Evolutionary conservation across 2,329 filamentous ascomycete species (phyloP).

Genomic region (Piedraia hortae): DNA sequence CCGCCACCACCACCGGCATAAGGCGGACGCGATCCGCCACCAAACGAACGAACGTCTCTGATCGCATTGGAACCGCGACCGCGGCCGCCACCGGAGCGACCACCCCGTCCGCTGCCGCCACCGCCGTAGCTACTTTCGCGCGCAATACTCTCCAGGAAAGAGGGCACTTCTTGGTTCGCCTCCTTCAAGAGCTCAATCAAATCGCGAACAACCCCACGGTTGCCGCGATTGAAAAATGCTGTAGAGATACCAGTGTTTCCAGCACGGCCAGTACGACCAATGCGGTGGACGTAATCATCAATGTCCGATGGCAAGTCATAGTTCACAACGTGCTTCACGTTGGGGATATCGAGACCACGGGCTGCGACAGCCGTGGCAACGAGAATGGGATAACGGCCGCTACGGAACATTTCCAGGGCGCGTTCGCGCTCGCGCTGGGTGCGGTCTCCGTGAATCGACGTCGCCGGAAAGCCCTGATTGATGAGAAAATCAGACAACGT

Average conservation of each 20-base stretch:
- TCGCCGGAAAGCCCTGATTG: slow-evolving; percentile 94
- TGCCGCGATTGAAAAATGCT: slow-evolving; percentile 98
- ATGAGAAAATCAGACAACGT: slow-evolving; percentile 93
- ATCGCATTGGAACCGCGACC: slow-evolving; percentile 42
- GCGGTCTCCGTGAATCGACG: slow-evolving; percentile 93
- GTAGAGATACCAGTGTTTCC: slow-evolving; percentile 97
- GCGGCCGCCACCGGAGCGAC: slow-evolving; percentile 32
- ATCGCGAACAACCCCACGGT: slow-evolving; percentile 90
- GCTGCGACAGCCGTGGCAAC: slow-evolving; percentile 94
- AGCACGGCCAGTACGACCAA: slow-evolving; percentile 97
- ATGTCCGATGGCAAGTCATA: slow-evolving; percentile 98
- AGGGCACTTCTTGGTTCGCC: slow-evolving; percentile 85
- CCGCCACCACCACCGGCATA: slow-evolving; percentile 30
- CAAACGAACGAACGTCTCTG: slow-evolving; percentile 53
- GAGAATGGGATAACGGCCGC: slow-evolving; percentile 78
- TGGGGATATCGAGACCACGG: slow-evolving; percentile 52
- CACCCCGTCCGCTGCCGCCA: slow-evolving; percentile 35
- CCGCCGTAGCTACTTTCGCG: slow-evolving; percentile 69
- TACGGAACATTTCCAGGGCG: slow-evolving; percentile 91
- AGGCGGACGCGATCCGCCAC: slow-evolving; percentile 24
- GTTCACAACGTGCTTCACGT: slow-evolving; percentile 93
- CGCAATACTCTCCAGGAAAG: slow-evolving; percentile 90
- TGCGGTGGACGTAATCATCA: slow-evolving; percentile 96
- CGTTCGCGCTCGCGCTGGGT: slow-evolving; percentile 97
- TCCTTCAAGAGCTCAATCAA: slow-evolving; percentile 95